phyloP scores from a whole-genome alignment of 2,329 filamentous ascomycete species.

The Magnaporthales sp. region DNA sequence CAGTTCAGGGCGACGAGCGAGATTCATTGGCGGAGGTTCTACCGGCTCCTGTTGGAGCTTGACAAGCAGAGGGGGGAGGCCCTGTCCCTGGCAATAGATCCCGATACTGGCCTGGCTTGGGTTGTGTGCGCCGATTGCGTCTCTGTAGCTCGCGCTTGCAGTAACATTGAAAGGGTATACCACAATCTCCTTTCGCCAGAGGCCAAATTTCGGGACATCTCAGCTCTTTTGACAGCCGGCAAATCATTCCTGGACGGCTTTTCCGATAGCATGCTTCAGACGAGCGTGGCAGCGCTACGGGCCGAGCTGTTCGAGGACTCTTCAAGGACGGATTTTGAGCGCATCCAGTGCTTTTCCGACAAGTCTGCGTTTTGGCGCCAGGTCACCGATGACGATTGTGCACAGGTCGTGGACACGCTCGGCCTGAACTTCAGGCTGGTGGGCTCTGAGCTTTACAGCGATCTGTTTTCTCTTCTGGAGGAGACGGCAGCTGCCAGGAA shows the following conservation, averaged over 20 bases:
- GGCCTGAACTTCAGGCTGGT: conserved; percentile 56
- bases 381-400: conserved; percentile 74
- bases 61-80: conserved; percentile 81
- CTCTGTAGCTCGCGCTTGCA: conserved; percentile 72
- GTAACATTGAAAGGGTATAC: conserved; percentile 63
- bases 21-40: conserved; percentile 84
- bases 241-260: conserved; percentile 62
- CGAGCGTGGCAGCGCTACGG: conserved; percentile 58
- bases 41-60: conserved; percentile 74
- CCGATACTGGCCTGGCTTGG: conserved; percentile 66
- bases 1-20: conserved; percentile 67
- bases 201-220: conserved; percentile 38
- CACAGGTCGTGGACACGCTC: conserved; percentile 59
- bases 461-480: conserved; percentile 39
- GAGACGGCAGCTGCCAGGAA: conserved; percentile 34
- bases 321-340: conserved; percentile 59
- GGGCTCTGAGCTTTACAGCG: conserved; percentile 43
- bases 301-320: conserved; percentile 69
- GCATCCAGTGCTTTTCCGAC: conserved; percentile 71
- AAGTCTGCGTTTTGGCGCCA: conserved; percentile 69
- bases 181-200: conserved; percentile 55
- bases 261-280: conserved; percentile 58
- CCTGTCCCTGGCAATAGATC: conserved; percentile 68
- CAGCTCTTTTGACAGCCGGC: conserved; percentile 60
- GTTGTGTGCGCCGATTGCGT: conserved; percentile 75